Evolutionary conservation across 768 basidiomycete genomes (phyloP).

Genomic region (Xerocomellus dryophilus): DNA sequence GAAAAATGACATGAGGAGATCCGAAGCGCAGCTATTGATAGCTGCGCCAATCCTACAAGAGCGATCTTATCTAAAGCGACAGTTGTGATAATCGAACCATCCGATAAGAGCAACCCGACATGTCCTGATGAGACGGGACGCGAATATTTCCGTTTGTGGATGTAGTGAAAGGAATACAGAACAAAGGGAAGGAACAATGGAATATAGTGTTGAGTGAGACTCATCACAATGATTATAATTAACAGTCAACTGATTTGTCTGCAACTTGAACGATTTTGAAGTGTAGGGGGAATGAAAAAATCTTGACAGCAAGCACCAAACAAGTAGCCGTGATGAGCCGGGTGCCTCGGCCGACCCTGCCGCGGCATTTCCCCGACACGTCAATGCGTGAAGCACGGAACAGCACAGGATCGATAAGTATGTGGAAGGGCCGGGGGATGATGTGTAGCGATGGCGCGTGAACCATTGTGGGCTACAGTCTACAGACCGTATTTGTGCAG

Average conservation of each 20-base stretch:
- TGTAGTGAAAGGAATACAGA: background rate
- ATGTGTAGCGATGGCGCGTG: constrained; percentile 9
- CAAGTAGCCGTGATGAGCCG: constrained; percentile 9
- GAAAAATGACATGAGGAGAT: constrained; percentile 8
- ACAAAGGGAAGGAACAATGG: background rate
- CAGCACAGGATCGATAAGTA: constrained; percentile 6
- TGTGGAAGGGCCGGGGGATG: constrained; percentile 12
- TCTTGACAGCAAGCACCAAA: background rate
- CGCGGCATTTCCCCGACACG: background rate
- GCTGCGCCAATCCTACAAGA: constrained; percentile 4
- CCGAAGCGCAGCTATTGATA: constrained; percentile 15
- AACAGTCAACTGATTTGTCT: no score
- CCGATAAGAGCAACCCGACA: background rate
- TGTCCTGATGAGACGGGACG: background rate
- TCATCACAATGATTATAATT: no score
- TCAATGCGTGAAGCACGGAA: constrained; percentile 7
- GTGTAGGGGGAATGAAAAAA: background rate
- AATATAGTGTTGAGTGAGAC: background rate
- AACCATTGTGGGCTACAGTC: no score
- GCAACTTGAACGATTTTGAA: no score
- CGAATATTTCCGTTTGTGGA: background rate
- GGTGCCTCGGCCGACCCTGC: background rate
- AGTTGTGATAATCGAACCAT: constrained; percentile 7
- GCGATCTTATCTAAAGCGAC: constrained; percentile 21
- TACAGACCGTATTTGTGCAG: background rate